Conservation (phyloP, 2,329 filamentous ascomycete species). For the Emmonsiellopsis sp. region DNA sequence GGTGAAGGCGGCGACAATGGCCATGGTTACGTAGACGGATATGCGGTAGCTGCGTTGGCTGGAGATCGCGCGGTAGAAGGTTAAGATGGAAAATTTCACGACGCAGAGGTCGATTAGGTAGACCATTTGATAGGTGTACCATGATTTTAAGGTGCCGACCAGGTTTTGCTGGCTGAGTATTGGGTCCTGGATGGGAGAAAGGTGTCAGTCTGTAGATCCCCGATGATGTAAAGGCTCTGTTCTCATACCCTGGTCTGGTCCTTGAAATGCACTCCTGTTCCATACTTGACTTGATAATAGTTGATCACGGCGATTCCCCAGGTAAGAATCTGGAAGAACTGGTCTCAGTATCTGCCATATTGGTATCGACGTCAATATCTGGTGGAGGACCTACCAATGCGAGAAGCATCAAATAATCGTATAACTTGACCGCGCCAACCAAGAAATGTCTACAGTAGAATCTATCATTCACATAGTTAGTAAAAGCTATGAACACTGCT, state of each 20-base stretch:
- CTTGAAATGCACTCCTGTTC: background rate
- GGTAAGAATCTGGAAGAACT: background rate
- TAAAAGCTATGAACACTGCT: background rate
- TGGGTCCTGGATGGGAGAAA: background rate
- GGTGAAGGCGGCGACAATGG: conserved; percentile 17
- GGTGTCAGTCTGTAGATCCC: background rate
- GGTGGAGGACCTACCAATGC: background rate
- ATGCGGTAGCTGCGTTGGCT: conserved; percentile 15
- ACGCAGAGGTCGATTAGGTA: conserved; percentile 29
- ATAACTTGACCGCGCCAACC: background rate
- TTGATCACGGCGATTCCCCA: conserved; percentile 1
- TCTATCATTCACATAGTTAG: background rate
- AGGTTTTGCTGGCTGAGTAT: background rate
- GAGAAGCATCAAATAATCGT: background rate
- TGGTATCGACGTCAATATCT: background rate
- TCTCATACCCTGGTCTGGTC: background rate
- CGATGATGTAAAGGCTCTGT: too few species aligned
- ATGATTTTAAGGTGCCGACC: background rate
- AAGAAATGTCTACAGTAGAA: conserved; percentile 1
- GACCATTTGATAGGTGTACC: conserved; percentile 30
- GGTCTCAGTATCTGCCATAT: background rate
- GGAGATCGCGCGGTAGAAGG: conserved; percentile 35
- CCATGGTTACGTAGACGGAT: conserved; percentile 19
- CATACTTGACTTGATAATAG: conserved; percentile 1
- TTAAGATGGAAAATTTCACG: conserved; percentile 34